Conservation (phyloP, 805 yeast species). For the Lipomyces yamadae region DNA sequence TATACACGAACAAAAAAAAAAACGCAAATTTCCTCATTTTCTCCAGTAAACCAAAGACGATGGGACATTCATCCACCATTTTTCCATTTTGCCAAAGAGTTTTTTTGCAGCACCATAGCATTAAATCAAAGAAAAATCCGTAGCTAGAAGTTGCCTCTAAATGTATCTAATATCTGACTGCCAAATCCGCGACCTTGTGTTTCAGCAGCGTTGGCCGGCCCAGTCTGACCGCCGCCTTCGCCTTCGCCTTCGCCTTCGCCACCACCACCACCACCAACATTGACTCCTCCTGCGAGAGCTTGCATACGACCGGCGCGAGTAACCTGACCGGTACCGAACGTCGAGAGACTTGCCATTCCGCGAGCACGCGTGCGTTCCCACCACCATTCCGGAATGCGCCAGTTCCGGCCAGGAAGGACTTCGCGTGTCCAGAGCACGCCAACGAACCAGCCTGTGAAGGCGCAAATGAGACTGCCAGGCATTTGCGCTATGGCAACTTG, state of each 20-base stretch:
- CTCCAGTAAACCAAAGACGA: too few relatives aligned
- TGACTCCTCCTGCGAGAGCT: neutral
- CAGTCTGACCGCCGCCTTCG: conserved; percentile 3
- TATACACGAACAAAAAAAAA: neutral
- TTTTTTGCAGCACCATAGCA: neutral
- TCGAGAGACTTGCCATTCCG: conserved; percentile 19
- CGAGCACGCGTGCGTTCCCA: conserved; percentile 25
- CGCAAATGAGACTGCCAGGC: conserved; percentile 42
- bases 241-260: conserved; percentile 5
- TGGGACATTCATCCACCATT: neutral
- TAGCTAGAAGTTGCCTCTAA: conserved; percentile 21
- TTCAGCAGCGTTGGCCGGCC: conserved; percentile 4
- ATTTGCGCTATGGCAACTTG: conserved; percentile 47
- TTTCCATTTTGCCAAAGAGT: neutral
- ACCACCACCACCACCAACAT: neutral
- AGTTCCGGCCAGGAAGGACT: conserved; percentile 48
- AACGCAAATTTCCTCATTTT: neutral
- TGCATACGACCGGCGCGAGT: neutral
- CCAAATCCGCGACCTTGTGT: conserved; percentile 22
- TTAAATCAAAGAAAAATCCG: neutral
- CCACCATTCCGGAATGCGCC: conserved; percentile 48
- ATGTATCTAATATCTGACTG: conserved; percentile 32
- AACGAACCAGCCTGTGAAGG: conserved; percentile 47
- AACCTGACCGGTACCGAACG: conserved; percentile 20
- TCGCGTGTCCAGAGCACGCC: conserved; percentile 48